A percentile compares a stretch with the other conserved stretches of the same genome.
Evolutionary conservation across 1,284 basidiomycete species (phyloP).

Genomic region (Fomitopsis schrenkii): DNA sequence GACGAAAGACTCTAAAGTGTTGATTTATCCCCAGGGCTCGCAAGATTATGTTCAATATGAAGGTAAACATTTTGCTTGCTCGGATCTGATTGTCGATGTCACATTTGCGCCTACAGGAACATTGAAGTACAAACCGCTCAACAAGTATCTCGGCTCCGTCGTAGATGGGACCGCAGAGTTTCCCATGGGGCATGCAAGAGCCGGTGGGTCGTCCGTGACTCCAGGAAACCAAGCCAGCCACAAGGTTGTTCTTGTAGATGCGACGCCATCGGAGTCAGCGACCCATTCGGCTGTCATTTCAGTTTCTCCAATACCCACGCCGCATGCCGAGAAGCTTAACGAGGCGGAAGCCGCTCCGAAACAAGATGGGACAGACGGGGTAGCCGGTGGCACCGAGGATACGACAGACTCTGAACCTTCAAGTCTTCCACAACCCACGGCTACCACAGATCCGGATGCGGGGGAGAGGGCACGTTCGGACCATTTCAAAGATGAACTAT

Average conservation of each 20-base stretch:
- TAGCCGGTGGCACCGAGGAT: neutral
- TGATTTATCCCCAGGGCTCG: constrained; percentile 60
- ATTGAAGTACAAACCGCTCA: constrained; percentile 60
- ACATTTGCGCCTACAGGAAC: constrained; percentile 38
- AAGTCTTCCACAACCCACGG: neutral
- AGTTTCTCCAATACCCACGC: neutral
- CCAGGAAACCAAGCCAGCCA: constrained; percentile 20
- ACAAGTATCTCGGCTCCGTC: constrained; percentile 65
- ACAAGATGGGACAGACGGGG: constrained; percentile 46
- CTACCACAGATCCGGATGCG: neutral
- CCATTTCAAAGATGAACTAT: constrained; percentile 6
- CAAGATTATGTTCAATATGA: constrained; percentile 52
- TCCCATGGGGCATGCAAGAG: constrained; percentile 34
- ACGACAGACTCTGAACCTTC: neutral
- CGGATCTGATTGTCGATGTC: too few species aligned
- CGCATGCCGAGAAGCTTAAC: neutral
- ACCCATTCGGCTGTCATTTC: neutral
- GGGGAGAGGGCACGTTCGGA: neutral
- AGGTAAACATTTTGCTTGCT: constrained; percentile 36
- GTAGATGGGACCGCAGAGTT: constrained; percentile 62
- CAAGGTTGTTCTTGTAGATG: neutral
- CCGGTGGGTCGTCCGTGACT: constrained; percentile 32
- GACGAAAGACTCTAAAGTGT: constrained; percentile 57
- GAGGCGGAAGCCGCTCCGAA: constrained; percentile 36
- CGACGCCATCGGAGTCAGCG: neutral